Evolutionary conservation across 768 basidiomycete genomes (phyloP).

Genomic region (Austroboletus eburneus): DNA sequence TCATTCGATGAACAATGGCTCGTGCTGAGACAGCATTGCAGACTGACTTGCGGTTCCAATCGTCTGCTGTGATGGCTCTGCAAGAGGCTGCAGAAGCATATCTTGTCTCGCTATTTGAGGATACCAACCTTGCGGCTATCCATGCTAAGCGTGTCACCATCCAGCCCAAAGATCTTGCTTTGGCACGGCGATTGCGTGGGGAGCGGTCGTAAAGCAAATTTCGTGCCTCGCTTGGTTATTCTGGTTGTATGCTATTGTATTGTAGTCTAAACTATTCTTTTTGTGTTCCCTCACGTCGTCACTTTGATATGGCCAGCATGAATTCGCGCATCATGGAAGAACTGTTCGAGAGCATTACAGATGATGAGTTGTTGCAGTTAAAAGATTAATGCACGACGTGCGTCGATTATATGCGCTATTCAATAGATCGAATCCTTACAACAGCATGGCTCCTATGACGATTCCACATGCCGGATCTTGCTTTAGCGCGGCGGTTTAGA

Average conservation of each 20-base stretch:
- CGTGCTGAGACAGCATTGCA: too few species aligned
- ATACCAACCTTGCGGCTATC: neutral
- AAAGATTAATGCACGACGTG: too few species aligned
- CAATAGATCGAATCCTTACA: neutral
- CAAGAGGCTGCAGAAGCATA: neutral
- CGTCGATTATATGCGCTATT: neutral
- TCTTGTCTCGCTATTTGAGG: neutral
- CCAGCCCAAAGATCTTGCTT: constrained; percentile 45
- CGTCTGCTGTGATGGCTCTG: neutral
- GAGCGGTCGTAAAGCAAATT: constrained; percentile 54
- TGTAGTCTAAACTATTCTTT: constrained; percentile 4
- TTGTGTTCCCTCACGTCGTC: too few species aligned
- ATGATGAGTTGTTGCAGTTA: too few species aligned
- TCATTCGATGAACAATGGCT: too few species aligned
- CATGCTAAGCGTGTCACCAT: neutral
- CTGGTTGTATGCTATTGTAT: constrained; percentile 25
- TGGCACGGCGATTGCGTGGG: constrained; percentile 73
- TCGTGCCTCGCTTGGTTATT: neutral
- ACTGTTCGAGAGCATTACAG: neutral
- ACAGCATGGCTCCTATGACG: too few species aligned
- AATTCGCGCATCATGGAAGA: too few species aligned
- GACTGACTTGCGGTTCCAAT: neutral
- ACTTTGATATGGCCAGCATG: too few species aligned
- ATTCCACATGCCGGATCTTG: too few species aligned
- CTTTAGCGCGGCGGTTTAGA: too few species aligned